Percentiles rank a stretch among this genome's conserved stretches.
Evolutionary conservation across 2,329 filamentous ascomycete genomes (phyloP).

Genomic region (Mollisia scopiformis): DNA sequence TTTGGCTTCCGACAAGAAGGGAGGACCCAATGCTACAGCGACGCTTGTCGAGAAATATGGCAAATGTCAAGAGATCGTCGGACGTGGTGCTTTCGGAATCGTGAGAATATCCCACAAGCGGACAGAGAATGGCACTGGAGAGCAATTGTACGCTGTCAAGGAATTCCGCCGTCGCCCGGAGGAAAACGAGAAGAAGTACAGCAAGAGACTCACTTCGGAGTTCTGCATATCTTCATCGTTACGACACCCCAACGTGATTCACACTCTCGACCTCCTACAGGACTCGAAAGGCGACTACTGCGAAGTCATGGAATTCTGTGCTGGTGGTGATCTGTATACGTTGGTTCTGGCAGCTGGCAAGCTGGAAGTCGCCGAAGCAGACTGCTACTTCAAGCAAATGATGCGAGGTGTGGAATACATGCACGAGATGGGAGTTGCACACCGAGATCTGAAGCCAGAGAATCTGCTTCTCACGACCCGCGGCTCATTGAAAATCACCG

Average conservation of each 20-base stretch:
- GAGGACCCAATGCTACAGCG: conserved; percentile 71
- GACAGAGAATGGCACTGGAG: conserved; percentile 75
- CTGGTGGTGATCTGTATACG: conserved; percentile 93
- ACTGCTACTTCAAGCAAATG: conserved; percentile 98
- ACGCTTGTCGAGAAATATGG: conserved; percentile 96
- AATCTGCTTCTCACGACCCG: conserved; percentile 93
- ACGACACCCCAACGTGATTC: conserved; percentile 96
- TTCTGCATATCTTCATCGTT: conserved; percentile 98
- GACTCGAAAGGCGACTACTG: conserved; percentile 98
- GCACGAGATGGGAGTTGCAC: conserved; percentile 98
- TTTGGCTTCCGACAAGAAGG: conserved; percentile 75
- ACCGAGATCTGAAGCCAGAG: conserved; percentile 95
- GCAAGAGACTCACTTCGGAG: conserved; percentile 94
- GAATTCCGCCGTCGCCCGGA: conserved; percentile 94
- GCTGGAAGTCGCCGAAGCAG: conserved; percentile 88
- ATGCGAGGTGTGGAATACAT: conserved; percentile 99
- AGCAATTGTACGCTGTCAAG: conserved; percentile 96
- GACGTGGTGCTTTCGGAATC: conserved; percentile 94
- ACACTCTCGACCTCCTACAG: conserved; percentile 92
- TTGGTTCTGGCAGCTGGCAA: conserved; percentile 89
- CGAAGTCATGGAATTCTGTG: conserved; percentile 99
- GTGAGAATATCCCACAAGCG: conserved; percentile 98
- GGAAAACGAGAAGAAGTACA: conserved; percentile 96
- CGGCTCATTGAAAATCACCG: conserved; percentile 93
- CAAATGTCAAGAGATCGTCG: conserved; percentile 96